Percentiles rank a stretch among this genome's conserved stretches.
Conservation (phyloP, 1,284 basidiomycete genomes). For the Hypsizygus ulmarius region DNA sequence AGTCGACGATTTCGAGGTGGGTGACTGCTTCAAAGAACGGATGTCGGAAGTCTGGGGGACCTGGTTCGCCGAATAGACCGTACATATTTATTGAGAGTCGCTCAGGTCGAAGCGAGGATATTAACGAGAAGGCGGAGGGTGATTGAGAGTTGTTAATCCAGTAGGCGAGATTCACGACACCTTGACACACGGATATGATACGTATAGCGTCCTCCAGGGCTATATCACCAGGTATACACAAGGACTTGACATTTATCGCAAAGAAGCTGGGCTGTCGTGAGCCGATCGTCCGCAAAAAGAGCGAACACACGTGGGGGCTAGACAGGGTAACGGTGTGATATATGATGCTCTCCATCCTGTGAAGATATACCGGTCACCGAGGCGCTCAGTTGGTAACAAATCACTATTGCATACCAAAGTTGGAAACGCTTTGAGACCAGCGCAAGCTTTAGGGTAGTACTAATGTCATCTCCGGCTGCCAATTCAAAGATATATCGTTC, state of each 20-base stretch:
- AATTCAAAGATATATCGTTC: constrained; percentile 20
- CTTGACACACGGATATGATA: constrained; percentile 18
- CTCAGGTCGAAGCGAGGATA: constrained; percentile 16
- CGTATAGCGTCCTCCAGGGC: constrained; percentile 8
- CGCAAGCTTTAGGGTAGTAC: constrained; percentile 13
- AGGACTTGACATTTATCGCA: constrained; percentile 17
- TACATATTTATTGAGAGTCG: constrained; percentile 17
- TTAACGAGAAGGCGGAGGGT: constrained; percentile 6
- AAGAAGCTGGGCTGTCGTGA: constrained; percentile 15
- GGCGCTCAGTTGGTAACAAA: background rate
- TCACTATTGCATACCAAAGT: constrained; percentile 13
- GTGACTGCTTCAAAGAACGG: constrained; percentile 20
- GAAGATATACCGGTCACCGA: background rate
- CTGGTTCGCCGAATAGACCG: constrained; percentile 13
- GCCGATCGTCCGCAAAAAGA: constrained; percentile 14
- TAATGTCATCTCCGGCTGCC: constrained; percentile 13
- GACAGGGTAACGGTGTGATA: constrained; percentile 20
- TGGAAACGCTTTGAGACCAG: constrained; percentile 18
- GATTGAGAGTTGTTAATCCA: constrained; percentile 12
- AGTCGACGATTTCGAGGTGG: constrained; percentile 21
- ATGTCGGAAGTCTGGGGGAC: constrained; percentile 14
- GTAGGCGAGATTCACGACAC: constrained; percentile 20
- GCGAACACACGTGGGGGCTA: constrained; percentile 6
- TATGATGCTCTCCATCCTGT: constrained; percentile 19
- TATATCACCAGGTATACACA: constrained; percentile 21